Base-by-base conservation (phyloP, 1,139 yeast species). In the Hemisphaericaspora subhashii region DNA sequence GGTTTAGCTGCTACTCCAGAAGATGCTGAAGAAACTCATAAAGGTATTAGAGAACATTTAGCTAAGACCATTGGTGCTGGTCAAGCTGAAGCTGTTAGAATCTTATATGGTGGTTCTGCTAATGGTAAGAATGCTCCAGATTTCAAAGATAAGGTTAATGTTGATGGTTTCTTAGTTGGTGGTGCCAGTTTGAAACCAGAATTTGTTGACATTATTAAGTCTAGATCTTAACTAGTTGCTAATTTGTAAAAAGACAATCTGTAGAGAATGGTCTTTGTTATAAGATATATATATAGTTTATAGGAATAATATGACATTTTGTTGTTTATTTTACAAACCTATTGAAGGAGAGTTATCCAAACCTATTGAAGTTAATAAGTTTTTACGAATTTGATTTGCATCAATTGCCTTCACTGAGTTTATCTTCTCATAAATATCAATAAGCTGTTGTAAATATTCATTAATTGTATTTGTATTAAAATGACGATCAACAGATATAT, bases 101-200 rank as follows among this genome's bases (percentile, higher is more conserved):
- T 92, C 80, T 77, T 94, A 66, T 92, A 92, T 79, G 99, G 99
- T 70, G 99, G 99, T 61, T 86, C 96, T 51, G 99, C 92, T 62
- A 92, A 88, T 69, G 98, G 96, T 66, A 81, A 83, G 78, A 92
- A 92, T 69, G 95, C 96, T 51, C 66, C 75, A 43, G 82, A 92
- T 52, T 90, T 94, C 80, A 87, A 84, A 75, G 94, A 83, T 73
- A 89, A 89, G 81, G 72, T 73, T 29, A 96, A 92, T 62, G 94
- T 92, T 52, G 99, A 92, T 63, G 99, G 99, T 41, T 92, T 90
- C 92, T 82, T 92, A 61, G 98, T 92, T 58, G 99, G 99, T 63
- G 99, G 99, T 75, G 99, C 98, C 63, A 87, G 96, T 36, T 82
- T 92, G 72, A 92, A 92, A 80, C 96, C 98, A 51, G 98, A 92